phyloP scores from a whole-genome alignment of 2,329 filamentous ascomycete genomes.

The Colletotrichum zoysiae region DNA sequence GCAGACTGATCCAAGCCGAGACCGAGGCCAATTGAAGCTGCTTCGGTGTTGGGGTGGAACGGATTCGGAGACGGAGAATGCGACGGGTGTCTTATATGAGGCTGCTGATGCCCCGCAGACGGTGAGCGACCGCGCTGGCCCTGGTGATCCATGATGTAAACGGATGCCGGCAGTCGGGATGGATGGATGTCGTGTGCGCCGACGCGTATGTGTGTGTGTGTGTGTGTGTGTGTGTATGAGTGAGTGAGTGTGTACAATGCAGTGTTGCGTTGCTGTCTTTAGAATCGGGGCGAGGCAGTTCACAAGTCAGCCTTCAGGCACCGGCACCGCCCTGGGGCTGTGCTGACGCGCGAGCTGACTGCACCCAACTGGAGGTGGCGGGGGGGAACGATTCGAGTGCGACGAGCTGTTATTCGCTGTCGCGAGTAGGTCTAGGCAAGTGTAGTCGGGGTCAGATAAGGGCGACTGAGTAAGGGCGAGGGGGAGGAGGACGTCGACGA shows the following conservation, averaged over 20 bases:
- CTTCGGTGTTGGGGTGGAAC: conserved; percentile 60
- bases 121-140: conserved; percentile 68
- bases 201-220: conserved; percentile 12
- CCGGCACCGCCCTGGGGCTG: conserved; percentile 57
- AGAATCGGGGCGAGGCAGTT: conserved; percentile 58
- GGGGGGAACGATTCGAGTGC: conserved; percentile 21
- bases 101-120: conserved; percentile 68
- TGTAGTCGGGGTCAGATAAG: conserved; percentile 18
- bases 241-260: conserved; percentile 9
- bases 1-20: conserved; percentile 68
- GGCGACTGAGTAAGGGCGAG: conserved; percentile 3
- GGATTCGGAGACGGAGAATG: conserved; percentile 73
- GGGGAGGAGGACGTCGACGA: not conserved
- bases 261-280: conserved; percentile 51
- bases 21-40: conserved; percentile 66
- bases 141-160: conserved; percentile 57
- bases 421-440: conserved; percentile 29
- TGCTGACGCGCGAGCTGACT: conserved; percentile 52
- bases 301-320: conserved; percentile 59
- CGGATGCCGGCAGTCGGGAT: conserved; percentile 31
- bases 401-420: conserved; percentile 37
- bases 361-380: conserved; percentile 41
- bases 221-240: not conserved
- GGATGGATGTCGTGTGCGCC: conserved; percentile 41
- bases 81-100: conserved; percentile 74